A percentile compares a stretch with the other conserved stretches of the same genome.
Conservation (phyloP, 2,329 filamentous ascomycete species). For the Didymella glomerata region DNA sequence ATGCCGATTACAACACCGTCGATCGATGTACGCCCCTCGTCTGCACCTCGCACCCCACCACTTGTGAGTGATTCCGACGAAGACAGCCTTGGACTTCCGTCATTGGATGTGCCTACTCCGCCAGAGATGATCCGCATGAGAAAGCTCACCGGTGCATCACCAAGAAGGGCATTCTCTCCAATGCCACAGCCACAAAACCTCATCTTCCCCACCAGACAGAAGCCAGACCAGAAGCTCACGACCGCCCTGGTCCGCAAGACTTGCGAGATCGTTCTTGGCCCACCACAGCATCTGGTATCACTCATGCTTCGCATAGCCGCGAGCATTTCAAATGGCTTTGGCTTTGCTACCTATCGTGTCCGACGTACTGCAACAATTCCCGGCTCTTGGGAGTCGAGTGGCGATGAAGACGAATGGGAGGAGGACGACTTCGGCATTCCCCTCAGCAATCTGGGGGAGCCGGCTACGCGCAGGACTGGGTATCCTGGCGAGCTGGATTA, state of each 20-base stretch:
- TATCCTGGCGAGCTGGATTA: constrained; percentile 41
- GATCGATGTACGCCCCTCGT: constrained; percentile 36
- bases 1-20: constrained; percentile 30
- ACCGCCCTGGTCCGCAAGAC: constrained; percentile 78
- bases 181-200: constrained; percentile 74
- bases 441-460: constrained; percentile 44
- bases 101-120: constrained; percentile 52
- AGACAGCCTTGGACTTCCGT: constrained; percentile 52
- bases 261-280: constrained; percentile 76
- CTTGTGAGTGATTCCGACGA: constrained; percentile 56
- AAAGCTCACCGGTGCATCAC: constrained; percentile 62
- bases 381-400: constrained; percentile 68
- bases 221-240: constrained; percentile 48
- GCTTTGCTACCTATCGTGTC: constrained; percentile 47
- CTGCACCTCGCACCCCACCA: constrained; percentile 56
- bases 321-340: constrained; percentile 66
- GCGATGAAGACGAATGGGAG: constrained; percentile 61
- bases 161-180: constrained; percentile 69
- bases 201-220: constrained; percentile 61
- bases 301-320: constrained; percentile 85
- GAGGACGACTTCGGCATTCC: constrained; percentile 67
- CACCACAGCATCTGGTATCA: constrained; percentile 79
- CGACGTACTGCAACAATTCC: constrained; percentile 46
- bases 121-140: constrained; percentile 50
- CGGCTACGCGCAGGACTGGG: constrained; percentile 32